Base-by-base conservation (phyloP, 164 flowering plant species). In the Berberis vulgaris region DNA sequence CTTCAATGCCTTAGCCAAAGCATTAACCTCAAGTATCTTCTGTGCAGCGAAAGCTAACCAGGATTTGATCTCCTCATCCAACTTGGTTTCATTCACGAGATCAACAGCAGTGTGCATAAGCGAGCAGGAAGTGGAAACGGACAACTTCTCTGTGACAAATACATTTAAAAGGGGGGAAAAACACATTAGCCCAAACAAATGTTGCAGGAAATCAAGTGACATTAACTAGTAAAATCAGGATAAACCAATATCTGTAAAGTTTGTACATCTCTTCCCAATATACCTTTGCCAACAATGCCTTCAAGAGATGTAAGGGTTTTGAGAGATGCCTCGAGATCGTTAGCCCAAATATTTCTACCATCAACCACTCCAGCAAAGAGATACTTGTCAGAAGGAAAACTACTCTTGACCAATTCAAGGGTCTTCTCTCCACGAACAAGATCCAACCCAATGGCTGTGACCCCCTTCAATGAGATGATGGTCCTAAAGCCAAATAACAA, bases 1-100 rank as follows among this genome's bases (percentile, higher is more conserved):
- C 42, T 67, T 42, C 72, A 74, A 67, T 60, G 78, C 78, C 61
- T 74, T 68, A 12, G 78, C 78, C 69, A 74, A 61, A 46, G 78
- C 78, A 68, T 71, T 72, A 45, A 75, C 78, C 54, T 75, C 76
- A 49, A 72, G 71, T 41, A 75, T 49, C 52, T 75, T 75, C 61
- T 72, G 78, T 49, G 78, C 75, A 59, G 75, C 73, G 56, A 75
- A 75, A 13, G 78, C 78, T 41, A 75, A 65, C 78, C 78, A 75
- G 5, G 76, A 75, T 57, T 72, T 75, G 58, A 72, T 72, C 64
- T 75, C 78, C 45, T 55, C 6, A 60, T 66, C 78, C 59, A 69
- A 60, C 68, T 75, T 75, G 54, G 78, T 68, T 59, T 75, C 78
- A 58, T 75, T 72, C n/a, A 66, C 65, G 47, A 75, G 63, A 69